Evolutionary conservation across 441 rosid species (phyloP).

Genomic region (Dalechampia spathulata): DNA sequence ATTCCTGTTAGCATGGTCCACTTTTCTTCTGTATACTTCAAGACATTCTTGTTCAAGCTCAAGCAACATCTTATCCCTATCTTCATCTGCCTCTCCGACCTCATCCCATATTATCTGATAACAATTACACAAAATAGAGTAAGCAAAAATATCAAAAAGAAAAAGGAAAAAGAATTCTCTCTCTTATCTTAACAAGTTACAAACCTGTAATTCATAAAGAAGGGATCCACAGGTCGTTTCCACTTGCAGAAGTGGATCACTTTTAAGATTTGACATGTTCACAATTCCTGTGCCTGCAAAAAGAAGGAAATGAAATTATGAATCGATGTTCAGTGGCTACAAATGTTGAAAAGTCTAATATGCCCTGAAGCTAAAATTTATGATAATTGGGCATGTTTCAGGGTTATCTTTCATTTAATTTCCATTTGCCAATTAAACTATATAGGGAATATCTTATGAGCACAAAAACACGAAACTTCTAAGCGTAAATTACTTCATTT

Average conservation of each 20-base stretch:
- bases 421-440: too few species aligned
- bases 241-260: slow-evolving; percentile 52
- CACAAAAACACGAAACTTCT: too few species aligned
- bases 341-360: neutral
- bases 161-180: too few species aligned
- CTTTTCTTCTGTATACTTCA: slow-evolving; percentile 88
- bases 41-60: slow-evolving; percentile 96
- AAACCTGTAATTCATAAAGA: slow-evolving; percentile 36
- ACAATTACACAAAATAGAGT: too few species aligned
- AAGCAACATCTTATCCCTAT: slow-evolving; percentile 76
- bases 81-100: slow-evolving; percentile 83
- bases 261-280: slow-evolving; percentile 39
- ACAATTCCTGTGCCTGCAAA: slow-evolving; percentile 20
- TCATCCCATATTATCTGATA: slow-evolving; percentile 93
- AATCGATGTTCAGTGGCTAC: too few species aligned
- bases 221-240: slow-evolving; percentile 77
- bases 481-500: too few species aligned
- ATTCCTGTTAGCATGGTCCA: slow-evolving; percentile 72
- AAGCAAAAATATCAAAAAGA: too few species aligned
- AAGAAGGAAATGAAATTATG: neutral
- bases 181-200: too few species aligned
- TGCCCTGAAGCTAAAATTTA: too few species aligned
- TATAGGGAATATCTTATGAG: too few species aligned
- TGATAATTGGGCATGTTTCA: too few species aligned
- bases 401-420: too few species aligned